Percentiles rank a stretch among this genome's conserved stretches.
Evolutionary conservation across 2,329 filamentous ascomycete genomes (phyloP).

Genomic region (Cladophialophora psammophila): DNA sequence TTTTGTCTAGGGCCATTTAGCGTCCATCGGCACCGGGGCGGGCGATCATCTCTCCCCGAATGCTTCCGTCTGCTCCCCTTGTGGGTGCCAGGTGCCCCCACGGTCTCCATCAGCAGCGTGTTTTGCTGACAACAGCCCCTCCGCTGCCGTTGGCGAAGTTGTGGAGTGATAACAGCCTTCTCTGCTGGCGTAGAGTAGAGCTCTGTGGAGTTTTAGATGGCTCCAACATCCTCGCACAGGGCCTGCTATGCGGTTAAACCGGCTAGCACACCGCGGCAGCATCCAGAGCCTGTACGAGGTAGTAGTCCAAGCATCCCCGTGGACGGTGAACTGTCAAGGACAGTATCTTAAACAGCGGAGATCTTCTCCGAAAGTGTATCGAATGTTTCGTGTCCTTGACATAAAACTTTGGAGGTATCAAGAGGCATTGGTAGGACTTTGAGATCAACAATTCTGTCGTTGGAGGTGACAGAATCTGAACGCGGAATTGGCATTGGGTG

Average conservation of each 20-base stretch:
- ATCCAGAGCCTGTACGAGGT: background rate
- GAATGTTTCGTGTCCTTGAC: background rate
- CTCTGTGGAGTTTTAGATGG: background rate
- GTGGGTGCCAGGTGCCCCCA: background rate
- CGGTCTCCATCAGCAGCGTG: background rate
- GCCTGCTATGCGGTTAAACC: background rate
- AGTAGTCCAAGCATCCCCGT: background rate
- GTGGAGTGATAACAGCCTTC: background rate
- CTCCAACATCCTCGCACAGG: background rate
- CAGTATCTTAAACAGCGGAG: background rate
- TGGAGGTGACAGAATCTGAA: background rate
- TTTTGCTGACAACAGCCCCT: background rate
- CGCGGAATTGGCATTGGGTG: background rate
- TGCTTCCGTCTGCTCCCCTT: background rate
- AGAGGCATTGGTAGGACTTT: background rate
- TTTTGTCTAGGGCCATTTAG: background rate
- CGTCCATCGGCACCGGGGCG: background rate
- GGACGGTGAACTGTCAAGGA: background rate
- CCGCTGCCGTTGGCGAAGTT: background rate
- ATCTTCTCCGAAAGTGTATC: background rate
- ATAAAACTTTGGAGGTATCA: background rate
- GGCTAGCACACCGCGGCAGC: background rate
- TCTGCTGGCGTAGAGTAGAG: background rate
- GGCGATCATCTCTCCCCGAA: background rate
- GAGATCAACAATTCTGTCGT: background rate